Evolutionary conservation across 371 early-diverging fungal species (phyloP).

Genomic region (Mortierella sp.): DNA sequence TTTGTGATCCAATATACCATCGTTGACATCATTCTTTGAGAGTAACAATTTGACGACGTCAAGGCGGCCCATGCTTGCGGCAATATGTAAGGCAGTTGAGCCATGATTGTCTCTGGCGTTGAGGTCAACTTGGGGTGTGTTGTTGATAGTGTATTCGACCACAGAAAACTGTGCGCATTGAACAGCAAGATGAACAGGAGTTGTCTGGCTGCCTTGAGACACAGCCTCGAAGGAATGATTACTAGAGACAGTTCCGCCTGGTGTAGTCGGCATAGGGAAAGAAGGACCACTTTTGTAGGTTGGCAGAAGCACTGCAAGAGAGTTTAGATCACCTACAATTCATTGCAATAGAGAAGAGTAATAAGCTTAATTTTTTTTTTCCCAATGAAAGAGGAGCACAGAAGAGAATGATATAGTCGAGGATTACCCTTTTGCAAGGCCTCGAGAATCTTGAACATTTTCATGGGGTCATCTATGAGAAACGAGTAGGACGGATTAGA

Average conservation of each 20-base stretch:
- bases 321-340: conserved; percentile 39
- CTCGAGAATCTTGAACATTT: conserved; percentile 57
- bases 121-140: conserved; percentile 53
- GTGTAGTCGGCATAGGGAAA: conserved; percentile 23
- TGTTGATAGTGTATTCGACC: conserved; percentile 48
- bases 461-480: conserved; percentile 51
- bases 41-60: conserved; percentile 67
- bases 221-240: conserved; percentile 45
- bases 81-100: conserved; percentile 73
- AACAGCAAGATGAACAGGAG: conserved; percentile 68
- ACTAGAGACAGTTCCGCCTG: conserved; percentile 41
- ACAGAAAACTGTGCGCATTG: conserved; percentile 61
- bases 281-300: conserved; percentile 33
- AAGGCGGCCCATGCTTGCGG: conserved; percentile 65
- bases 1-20: conserved; percentile 60
- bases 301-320: conserved; percentile 38
- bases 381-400: not conserved
- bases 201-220: conserved; percentile 37
- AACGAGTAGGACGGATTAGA: not conserved
- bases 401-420: not conserved
- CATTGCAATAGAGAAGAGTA: not conserved
- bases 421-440: conserved; percentile 49
- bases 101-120: conserved; percentile 67
- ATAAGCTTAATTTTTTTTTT: not conserved
- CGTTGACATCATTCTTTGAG: conserved; percentile 58